Evolutionary conservation across 495 filamentous ascomycete genomes (phyloP).

Genomic region (Penicillium simplicissimum): DNA sequence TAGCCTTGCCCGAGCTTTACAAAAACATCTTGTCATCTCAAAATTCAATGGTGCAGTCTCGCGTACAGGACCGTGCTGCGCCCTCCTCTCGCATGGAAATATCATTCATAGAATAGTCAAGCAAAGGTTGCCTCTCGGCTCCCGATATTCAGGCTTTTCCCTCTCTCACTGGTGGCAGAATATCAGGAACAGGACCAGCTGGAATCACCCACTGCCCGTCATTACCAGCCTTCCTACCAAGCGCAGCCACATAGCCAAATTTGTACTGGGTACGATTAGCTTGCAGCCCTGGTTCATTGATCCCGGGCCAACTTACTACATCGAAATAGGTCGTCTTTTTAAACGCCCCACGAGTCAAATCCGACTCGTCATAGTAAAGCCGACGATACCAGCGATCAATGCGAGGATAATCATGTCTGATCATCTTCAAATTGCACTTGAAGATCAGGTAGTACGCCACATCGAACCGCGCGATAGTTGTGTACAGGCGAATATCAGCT

Average conservation of each 20-base stretch:
- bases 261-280: conserved; percentile 13
- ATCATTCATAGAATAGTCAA: no score
- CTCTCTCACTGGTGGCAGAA: conserved; percentile 35
- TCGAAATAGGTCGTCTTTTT: conserved; percentile 68
- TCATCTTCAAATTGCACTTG: conserved; percentile 69
- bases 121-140: neutral
- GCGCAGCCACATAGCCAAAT: conserved; percentile 45
- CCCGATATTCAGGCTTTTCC: neutral
- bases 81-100: no score
- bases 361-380: conserved; percentile 68
- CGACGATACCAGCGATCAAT: conserved; percentile 68
- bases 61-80: no score
- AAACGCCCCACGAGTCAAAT: conserved; percentile 58
- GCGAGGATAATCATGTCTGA: conserved; percentile 67
- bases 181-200: conserved; percentile 60
- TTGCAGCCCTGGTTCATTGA: neutral
- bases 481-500: conserved; percentile 65
- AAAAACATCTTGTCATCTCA: no score
- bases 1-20: no score
- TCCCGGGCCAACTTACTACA: conserved; percentile 38
- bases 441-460: conserved; percentile 69
- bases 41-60: no score
- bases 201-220: conserved; percentile 49
- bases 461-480: conserved; percentile 68
- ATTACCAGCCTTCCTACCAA: conserved; percentile 16